These are phyloP conservation scores for Phytophthora megakarya DNA, from an alignment of 352 stramenopile species.

Conservation along the genomic window DNA sequence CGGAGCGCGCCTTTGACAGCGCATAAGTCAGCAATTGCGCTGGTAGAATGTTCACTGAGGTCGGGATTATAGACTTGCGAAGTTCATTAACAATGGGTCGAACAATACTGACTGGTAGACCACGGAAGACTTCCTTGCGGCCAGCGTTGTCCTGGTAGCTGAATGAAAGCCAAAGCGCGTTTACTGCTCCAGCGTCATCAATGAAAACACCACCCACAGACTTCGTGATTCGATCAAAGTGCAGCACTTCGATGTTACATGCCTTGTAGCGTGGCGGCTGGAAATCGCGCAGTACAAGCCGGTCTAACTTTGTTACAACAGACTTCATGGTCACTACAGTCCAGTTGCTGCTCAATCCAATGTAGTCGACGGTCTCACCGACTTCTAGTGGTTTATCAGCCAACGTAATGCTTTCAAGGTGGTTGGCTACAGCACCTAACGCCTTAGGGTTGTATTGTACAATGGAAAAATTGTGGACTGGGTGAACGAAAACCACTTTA, in stretches of 20 bases:
- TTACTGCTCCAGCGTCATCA: slow-evolving; percentile 69
- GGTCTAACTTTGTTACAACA: slow-evolving; percentile 84
- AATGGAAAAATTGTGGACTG: slow-evolving; percentile 92
- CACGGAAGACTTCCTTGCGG: slow-evolving; percentile 86
- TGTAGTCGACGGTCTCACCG: slow-evolving; percentile 80
- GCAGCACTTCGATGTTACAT: slow-evolving; percentile 82
- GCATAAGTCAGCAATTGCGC: slow-evolving; percentile 83
- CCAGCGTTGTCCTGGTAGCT: slow-evolving; percentile 82
- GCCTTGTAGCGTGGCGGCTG: slow-evolving; percentile 86
- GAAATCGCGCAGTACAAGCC: slow-evolving; percentile 82
- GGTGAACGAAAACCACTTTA: slow-evolving; percentile 91
- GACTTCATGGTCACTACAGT: slow-evolving; percentile 88
- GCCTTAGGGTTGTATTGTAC: slow-evolving; percentile 88
- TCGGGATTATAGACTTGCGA: slow-evolving; percentile 44
- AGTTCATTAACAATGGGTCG: slow-evolving; percentile 69
- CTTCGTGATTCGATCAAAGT: slow-evolving; percentile 90
- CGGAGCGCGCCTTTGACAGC: slow-evolving; percentile 85
- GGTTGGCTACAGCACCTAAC: slow-evolving; percentile 63
- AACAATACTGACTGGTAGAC: slow-evolving; percentile 69
- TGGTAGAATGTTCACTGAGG: slow-evolving; percentile 67
- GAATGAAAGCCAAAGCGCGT: slow-evolving; percentile 86
- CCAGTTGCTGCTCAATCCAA: slow-evolving; percentile 86
- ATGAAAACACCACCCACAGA: slow-evolving; percentile 88
- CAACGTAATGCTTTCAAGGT: slow-evolving; percentile 64
- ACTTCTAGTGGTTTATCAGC: slow-evolving; percentile 72